Conservation (phyloP, 352 stramenopile species). For the Pythium rishiriense region DNA sequence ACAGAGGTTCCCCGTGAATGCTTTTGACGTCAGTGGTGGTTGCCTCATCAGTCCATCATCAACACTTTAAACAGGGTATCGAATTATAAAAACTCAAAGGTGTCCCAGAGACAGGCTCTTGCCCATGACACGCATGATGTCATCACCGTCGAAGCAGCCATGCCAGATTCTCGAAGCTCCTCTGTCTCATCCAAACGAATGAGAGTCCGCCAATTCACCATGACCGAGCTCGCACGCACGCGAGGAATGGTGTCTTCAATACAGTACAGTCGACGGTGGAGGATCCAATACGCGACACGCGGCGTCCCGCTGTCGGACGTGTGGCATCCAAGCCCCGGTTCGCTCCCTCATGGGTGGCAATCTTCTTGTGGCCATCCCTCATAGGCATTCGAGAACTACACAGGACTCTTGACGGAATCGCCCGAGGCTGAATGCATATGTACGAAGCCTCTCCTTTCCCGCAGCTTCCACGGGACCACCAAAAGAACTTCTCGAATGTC, state of each 20-base stretch:
- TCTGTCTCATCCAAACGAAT: constrained; percentile 11
- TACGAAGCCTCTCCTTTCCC: no score
- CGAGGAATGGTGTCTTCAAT: no score
- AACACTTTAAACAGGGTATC: constrained; percentile 5
- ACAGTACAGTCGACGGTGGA: no score
- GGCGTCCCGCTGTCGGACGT: no score
- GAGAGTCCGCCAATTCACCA: constrained; percentile 8
- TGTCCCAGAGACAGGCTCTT: constrained; percentile 15
- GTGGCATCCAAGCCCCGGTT: no score
- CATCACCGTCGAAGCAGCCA: constrained; percentile 27
- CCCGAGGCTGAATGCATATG: no score
- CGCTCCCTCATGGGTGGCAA: no score
- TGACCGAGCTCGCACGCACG: background rate
- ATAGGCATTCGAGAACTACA: no score
- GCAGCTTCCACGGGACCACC: no score
- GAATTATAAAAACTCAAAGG: background rate
- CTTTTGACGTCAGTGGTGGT: background rate
- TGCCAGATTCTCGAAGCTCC: constrained; percentile 11
- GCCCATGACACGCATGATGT: constrained; percentile 32
- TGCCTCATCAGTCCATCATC: background rate
- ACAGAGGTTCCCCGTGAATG: constrained; percentile 51
- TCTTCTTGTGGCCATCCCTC: no score
- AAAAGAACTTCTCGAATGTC: no score
- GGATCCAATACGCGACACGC: background rate
- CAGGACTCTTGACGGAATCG: no score